Base-by-base conservation (phyloP, 176 grass and related monocot genomes). In the Oryza brachyantha region DNA sequence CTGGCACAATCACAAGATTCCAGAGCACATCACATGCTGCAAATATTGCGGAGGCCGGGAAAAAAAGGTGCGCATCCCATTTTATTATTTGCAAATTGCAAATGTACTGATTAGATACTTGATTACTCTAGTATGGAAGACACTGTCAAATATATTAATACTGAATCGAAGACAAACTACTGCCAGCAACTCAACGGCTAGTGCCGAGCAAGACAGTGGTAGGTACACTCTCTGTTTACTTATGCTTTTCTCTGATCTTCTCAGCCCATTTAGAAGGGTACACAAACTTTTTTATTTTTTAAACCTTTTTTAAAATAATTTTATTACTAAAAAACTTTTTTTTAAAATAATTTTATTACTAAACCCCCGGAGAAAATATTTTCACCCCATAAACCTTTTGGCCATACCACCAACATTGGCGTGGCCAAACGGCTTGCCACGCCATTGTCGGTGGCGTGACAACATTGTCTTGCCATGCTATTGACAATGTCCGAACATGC, bases 21-120 rank as follows among this genome's bases (percentile, higher is more conserved):
- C 63, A 41, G 43, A 64, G 21, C 85, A 81, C 34, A 58, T 40
- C 72, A 76, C 84, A 71, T 87, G 73, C 65, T 87, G 73, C 65
- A 32, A 5, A 76, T 79, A 71, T 87, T 8, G 13, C 10, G 29
- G 29, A 43, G 8, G 32, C 26, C 32, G 38, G n/a, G 10, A 34
- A 72, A 34, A 72, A 52, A 52, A 72, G 24, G 43, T 21, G 5
- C 5, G 10, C 16, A 14, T 2, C 27, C 32, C 24, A 8, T 68
- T 35, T 25, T 64, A 28, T 66, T 70, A 60, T 29, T 32, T 17
- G 50, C 6, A 70, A 25, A 1, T 52, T 21, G 61, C 2, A 25
- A 41, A 14, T 35, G 0, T 0, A 24, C n/a, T n/a, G 3, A 58
- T 54, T 59, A 59, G 16, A 48, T 63, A 14, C 12, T 59, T 7